Evolutionary conservation across 352 stramenopile genomes (phyloP), one percentile per base, ranked within the genome.

Genomic region (Phytophthora pini): DNA sequence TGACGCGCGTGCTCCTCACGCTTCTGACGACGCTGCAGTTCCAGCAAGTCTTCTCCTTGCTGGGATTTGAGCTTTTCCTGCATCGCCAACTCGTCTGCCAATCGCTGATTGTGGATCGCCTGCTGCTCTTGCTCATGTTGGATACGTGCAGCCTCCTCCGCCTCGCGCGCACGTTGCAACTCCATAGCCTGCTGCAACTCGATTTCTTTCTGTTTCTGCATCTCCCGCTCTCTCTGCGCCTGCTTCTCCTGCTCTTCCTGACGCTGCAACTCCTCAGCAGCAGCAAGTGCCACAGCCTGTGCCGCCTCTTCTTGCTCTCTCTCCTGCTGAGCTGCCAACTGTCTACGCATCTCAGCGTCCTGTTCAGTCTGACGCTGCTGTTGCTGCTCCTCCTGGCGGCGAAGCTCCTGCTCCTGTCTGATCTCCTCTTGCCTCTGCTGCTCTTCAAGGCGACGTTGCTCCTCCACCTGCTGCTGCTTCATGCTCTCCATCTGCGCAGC

Each of bases 11-110:
- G 85, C 55, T 91, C 62, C 52, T 92, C 79, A 39, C 85, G 82
- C 62, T 93, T 93, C 53, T 81, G 76, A 31, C 76, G 82, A 45
- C 85, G 85, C 60, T 93, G 85, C 44, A 76, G 55, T 26, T 90
- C 82, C 9, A 93, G 67, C 29, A 87, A 27, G 20, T 75, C 67
- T 34, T 90, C 80, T 4, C 70, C 55, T 60, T 68, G 55, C 24
- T 85, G 66, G 1, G 41, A 26, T 38, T 74, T 62, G 7, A 76
- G 53, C 27, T 68, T 41, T 40, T 77, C 56, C 44, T 82, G 55
- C 47, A 72, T 58, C 31, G 51, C 55, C 54, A 74, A 39, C 48
- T 86, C 74, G 2, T 76, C 59, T 1, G 67, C 61, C 39, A 81
- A 26, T 26, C 55, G 55, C 62, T 82, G 51, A 41, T 65, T 68